Percentiles rank a stretch among this genome's conserved stretches.
Conservation (phyloP, 1,139 yeast genomes). For the Lodderomyces beijingensis region DNA sequence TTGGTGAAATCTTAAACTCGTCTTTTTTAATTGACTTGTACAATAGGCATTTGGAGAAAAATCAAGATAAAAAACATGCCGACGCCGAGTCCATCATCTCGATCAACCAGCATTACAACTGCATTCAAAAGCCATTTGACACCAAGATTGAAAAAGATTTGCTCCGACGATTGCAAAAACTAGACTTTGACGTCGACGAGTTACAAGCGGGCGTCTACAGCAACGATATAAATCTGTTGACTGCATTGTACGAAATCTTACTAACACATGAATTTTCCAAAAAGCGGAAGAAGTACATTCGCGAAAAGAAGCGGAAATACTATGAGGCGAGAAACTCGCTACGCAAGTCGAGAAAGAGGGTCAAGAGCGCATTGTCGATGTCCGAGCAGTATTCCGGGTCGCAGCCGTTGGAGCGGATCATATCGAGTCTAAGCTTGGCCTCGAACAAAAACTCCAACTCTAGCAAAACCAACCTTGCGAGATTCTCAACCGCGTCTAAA, state of each 20-base stretch:
- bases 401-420: constrained; percentile 40
- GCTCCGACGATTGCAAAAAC: constrained; percentile 57
- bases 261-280: constrained; percentile 55
- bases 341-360: constrained; percentile 48
- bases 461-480: constrained; percentile 15
- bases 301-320: constrained; percentile 37
- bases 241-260: constrained; percentile 81
- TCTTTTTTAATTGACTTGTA: constrained; percentile 51
- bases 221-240: constrained; percentile 67
- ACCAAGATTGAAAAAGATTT: constrained; percentile 63
- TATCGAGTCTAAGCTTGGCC: constrained; percentile 34
- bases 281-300: constrained; percentile 31
- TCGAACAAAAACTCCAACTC: constrained; percentile 22
- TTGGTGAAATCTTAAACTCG: constrained; percentile 57
- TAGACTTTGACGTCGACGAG: constrained; percentile 63
- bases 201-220: constrained; percentile 58
- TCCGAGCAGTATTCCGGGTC: constrained; percentile 24
- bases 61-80: constrained; percentile 11
- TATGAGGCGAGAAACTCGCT: constrained; percentile 38
- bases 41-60: constrained; percentile 21
- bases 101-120: constrained; percentile 37
- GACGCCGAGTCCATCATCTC: constrained; percentile 39
- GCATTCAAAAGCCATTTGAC: constrained; percentile 44
- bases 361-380: constrained; percentile 38
- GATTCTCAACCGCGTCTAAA: constrained; percentile 8